Conservation (phyloP, 2,329 filamentous ascomycete genomes). For the Penicillium occitanis region DNA sequence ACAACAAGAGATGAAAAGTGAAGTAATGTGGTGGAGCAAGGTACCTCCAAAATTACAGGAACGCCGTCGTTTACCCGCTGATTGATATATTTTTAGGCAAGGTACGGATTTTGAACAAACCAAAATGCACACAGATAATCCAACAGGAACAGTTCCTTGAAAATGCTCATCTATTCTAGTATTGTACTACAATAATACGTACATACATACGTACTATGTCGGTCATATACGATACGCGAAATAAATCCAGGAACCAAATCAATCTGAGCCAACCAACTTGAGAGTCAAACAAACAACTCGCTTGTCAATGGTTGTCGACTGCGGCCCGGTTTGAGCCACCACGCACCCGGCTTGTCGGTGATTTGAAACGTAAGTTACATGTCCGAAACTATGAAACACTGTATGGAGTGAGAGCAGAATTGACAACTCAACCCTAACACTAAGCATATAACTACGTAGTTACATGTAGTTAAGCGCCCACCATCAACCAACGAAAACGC, state of each 20-base stretch:
- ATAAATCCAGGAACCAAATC: slow-evolving; percentile 10
- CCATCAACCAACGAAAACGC: neutral
- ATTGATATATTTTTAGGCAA: neutral
- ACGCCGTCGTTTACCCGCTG: slow-evolving; percentile 12
- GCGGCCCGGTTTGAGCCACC: neutral
- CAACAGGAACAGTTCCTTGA: neutral
- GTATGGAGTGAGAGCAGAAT: neutral
- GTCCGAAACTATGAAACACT: neutral
- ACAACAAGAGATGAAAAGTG: too few species aligned
- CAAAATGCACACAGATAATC: neutral
- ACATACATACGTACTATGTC: neutral
- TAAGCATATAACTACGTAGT: neutral
- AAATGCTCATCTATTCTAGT: neutral
- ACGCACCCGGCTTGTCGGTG: neutral
- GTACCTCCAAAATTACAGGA: slow-evolving; percentile 10
- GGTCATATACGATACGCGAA: neutral
- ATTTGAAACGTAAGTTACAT: neutral
- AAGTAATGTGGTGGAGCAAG: slow-evolving; percentile 5
- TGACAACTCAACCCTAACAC: neutral
- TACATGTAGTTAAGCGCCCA: neutral
- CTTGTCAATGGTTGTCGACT: neutral
- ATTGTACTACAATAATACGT: too few species aligned
- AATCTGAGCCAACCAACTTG: neutral
- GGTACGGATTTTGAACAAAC: neutral
- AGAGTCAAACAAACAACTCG: neutral